Base-by-base conservation (phyloP, 176 grass and related monocot genomes). In the Carex scoparia region DNA sequence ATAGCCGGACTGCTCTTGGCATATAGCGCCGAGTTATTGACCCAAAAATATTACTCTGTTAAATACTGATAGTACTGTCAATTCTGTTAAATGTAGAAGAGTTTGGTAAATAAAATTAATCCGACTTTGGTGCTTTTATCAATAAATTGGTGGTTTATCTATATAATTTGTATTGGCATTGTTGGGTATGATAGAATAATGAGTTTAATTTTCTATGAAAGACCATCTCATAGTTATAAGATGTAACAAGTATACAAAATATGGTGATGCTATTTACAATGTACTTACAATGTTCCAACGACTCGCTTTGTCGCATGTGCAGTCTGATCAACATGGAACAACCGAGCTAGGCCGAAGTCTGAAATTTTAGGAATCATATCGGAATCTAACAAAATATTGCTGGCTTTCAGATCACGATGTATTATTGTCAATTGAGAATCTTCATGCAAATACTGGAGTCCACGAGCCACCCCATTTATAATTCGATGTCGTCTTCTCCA, bases 341-440 rank as follows among this genome's bases (percentile, higher is more conserved):
- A 86, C 59, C 89, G 81, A 81, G 92, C 87, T 62, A 91, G 85
- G 4, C 92, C 92, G 27, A 94, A 91, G 79, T 94, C 92, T 84
- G 92, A 94, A 71, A 94, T 94, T 83, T 94, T 94, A 63, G 92
- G 89, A 65, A 86, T 91, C 79, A 94, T 37, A 23, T 94, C 55
- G 10, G 87, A 64, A 84, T 94, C 92, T 32, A 94, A 87, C 77
- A 91, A 59, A 82, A 94, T 85, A n/a, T 94, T 94, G 56, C 92
- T 94, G 38, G 92, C 73, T 89, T 94, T 94, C 49, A 94, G 69
- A 83, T 89, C 92, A 13, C 89, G 85, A 69, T 94, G 92, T 23
- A 94, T 89, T 35, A 94, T 91, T 37, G 83, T 69, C 8, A 89
- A 7, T 18, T 81, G 70, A 44, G 89, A 94, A 67, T 90, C 87